Evolutionary conservation across 2,329 filamentous ascomycete genomes (phyloP).

Genomic region (Verticillium nonalfalfae): DNA sequence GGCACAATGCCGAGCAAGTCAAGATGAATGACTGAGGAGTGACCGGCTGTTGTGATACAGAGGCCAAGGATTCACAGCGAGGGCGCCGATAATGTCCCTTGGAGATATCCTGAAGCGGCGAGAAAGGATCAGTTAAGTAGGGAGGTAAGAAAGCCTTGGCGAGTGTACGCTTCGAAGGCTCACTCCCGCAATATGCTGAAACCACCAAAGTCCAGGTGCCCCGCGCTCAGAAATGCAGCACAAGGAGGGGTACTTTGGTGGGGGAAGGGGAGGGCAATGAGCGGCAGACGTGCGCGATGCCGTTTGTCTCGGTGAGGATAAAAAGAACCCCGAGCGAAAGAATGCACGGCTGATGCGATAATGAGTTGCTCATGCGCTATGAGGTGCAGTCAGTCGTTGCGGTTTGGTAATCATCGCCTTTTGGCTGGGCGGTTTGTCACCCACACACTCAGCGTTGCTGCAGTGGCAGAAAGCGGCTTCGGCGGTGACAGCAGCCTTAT

Average conservation of each 20-base stretch:
- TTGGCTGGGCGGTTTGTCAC: neutral
- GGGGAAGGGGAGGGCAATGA: too few relatives aligned
- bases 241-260: neutral
- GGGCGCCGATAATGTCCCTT: neutral
- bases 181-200: neutral
- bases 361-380: neutral
- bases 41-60: neutral
- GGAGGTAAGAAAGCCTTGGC: neutral
- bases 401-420: neutral
- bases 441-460: neutral
- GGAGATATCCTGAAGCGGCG: neutral
- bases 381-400: neutral
- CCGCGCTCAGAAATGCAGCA: neutral
- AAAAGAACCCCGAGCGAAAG: neutral
- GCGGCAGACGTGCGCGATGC: too few relatives aligned
- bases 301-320: neutral
- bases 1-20: neutral
- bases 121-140: too few relatives aligned
- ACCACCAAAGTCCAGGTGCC: neutral
- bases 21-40: neutral
- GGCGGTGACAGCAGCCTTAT: slow-evolving; percentile 1
- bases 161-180: neutral
- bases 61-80: neutral
- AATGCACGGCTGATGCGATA: neutral
- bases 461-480: neutral